phyloP scores from a whole-genome alignment of 495 filamentous ascomycete species.

The Penicillium angulare region DNA sequence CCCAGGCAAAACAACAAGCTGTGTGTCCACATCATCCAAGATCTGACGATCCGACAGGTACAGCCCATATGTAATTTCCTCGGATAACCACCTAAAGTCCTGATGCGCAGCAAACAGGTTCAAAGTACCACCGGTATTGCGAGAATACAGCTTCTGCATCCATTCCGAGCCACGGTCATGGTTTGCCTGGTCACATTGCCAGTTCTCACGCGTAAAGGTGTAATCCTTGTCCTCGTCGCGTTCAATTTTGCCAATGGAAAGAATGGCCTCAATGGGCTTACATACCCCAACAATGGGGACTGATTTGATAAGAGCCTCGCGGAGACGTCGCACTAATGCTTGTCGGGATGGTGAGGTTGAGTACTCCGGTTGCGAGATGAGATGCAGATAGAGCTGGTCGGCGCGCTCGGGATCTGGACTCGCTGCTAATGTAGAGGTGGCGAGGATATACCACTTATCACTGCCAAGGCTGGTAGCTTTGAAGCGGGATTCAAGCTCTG shows the following conservation, averaged over 20 bases:
- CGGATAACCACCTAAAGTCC: constrained; percentile 44
- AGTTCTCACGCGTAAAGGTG: constrained; percentile 41
- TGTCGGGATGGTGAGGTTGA: constrained; percentile 36
- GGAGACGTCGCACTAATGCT: constrained; percentile 47
- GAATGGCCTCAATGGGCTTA: constrained; percentile 51
- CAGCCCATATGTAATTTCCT: constrained; percentile 55
- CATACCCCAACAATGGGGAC: constrained; percentile 52
- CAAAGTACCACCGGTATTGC: constrained; percentile 36
- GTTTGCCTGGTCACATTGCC: constrained; percentile 47
- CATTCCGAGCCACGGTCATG: constrained; percentile 42
- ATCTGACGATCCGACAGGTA: constrained; percentile 55
- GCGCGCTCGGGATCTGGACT: constrained; percentile 46
- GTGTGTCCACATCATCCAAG: constrained; percentile 51
- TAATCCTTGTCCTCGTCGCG: constrained; percentile 52
- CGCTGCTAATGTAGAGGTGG: constrained; percentile 43
- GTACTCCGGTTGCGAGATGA: constrained; percentile 42
- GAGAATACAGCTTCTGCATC: constrained; percentile 43
- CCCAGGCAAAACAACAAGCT: constrained; percentile 52
- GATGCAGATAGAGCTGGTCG: constrained; percentile 49
- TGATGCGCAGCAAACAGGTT: constrained; percentile 48
- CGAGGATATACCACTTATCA: constrained; percentile 59
- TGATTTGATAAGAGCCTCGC: constrained; percentile 52
- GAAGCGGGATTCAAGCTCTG: constrained; percentile 51
- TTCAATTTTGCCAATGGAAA: constrained; percentile 47
- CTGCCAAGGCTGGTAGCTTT: constrained; percentile 42